Conservation (phyloP, 768 basidiomycete genomes). For the Fomitopsis pulvina region DNA sequence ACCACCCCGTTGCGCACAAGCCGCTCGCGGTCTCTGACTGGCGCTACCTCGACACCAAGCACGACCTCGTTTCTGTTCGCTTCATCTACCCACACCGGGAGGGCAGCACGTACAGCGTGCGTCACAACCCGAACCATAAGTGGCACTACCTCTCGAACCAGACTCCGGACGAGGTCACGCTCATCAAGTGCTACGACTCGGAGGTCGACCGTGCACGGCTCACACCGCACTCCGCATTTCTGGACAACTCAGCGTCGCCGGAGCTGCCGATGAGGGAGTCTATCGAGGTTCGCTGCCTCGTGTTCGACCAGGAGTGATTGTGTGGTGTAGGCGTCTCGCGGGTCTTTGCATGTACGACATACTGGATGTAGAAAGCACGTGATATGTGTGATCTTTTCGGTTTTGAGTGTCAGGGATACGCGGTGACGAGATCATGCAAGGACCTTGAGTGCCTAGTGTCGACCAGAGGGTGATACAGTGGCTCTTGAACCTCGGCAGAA, state of each 20-base stretch:
- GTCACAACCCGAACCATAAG: conserved; percentile 26
- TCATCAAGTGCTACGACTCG: conserved; percentile 43
- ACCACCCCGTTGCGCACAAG: conserved; percentile 28
- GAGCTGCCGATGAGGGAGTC: conserved; percentile 35
- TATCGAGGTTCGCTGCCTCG: conserved; percentile 37
- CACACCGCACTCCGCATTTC: conserved; percentile 38
- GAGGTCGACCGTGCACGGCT: conserved; percentile 31
- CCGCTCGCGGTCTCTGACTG: conserved; percentile 37
- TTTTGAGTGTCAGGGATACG: too few species aligned
- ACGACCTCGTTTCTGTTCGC: conserved; percentile 29
- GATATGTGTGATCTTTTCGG: too few species aligned
- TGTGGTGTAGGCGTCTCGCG: neutral
- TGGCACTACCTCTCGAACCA: conserved; percentile 32
- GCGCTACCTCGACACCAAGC: conserved; percentile 26
- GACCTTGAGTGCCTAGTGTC: too few species aligned
- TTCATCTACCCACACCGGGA: conserved; percentile 27
- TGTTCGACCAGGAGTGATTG: conserved; percentile 22
- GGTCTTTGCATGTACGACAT: too few species aligned
- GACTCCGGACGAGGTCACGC: conserved; percentile 31
- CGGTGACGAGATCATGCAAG: too few species aligned
- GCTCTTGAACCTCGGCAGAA: too few species aligned
- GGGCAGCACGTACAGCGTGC: conserved; percentile 28
- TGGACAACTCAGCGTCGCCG: conserved; percentile 26
- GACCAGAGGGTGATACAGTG: too few species aligned
- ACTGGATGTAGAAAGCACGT: too few species aligned